These are phyloP conservation scores for Pichia sp. DNA, from an alignment of 1,139 yeast species.

Conservation along the genomic window DNA sequence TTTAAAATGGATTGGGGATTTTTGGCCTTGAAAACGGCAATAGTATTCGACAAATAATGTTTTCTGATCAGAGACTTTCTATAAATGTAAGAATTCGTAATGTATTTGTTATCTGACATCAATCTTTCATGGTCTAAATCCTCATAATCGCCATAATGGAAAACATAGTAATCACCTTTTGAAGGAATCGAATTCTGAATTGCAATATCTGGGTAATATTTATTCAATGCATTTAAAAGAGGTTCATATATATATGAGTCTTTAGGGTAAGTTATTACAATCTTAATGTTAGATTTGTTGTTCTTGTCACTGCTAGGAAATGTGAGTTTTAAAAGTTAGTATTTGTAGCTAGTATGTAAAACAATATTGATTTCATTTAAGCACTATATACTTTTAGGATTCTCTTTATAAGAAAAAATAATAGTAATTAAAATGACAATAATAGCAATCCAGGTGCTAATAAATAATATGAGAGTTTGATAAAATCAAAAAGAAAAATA, in stretches of 20 bases:
- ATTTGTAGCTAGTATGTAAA: too few relatives aligned
- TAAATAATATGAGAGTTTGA: too few relatives aligned
- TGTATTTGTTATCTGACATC: constrained; percentile 37
- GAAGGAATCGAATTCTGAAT: constrained; percentile 19
- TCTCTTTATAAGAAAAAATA: too few relatives aligned
- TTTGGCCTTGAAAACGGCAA: constrained; percentile 65
- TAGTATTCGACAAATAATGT: constrained; percentile 76
- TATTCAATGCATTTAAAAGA: constrained; percentile 25
- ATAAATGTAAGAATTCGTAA: constrained; percentile 74
- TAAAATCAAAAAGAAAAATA: neutral
- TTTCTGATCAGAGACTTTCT: constrained; percentile 85
- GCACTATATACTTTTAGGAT: too few relatives aligned
- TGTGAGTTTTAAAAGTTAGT: too few relatives aligned
- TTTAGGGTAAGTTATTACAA: constrained; percentile 23
- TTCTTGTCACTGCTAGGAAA: too few relatives aligned
- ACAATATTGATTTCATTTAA: too few relatives aligned
- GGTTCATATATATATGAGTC: constrained; percentile 55
- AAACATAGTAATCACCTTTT: constrained; percentile 27
- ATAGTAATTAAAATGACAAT: too few relatives aligned
- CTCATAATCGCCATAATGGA: constrained; percentile 89
- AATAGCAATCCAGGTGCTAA: too few relatives aligned
- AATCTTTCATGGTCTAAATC: constrained; percentile 67
- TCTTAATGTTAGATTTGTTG: neutral
- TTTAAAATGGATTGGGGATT: constrained; percentile 58
- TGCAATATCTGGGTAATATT: constrained; percentile 16